Base-by-base conservation (phyloP, 2,329 filamentous ascomycete genomes). In the Apiospora pterosperma region DNA sequence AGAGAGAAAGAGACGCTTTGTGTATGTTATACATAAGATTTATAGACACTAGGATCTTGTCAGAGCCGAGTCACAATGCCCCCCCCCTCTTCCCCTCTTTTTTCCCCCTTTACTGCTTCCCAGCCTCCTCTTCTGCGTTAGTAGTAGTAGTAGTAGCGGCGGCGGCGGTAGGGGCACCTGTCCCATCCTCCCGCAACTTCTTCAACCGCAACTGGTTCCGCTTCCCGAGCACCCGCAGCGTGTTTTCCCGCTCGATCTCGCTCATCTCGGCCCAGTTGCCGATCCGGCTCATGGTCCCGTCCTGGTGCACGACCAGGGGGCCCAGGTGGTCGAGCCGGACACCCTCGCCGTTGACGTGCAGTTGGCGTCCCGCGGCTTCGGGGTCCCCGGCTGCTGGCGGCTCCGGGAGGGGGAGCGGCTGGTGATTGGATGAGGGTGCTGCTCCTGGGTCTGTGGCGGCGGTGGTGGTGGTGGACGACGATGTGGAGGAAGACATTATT, bases 231-330 rank as follows among this genome's bases (percentile, higher is more conserved):
- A 92, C 78, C 58, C 88, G 81, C 73, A 93, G 68, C 41, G 90
- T 92, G 71, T 88, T 91, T 73, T 85, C 77, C 74, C 81, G 83
- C 81, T 93, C 91, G 7, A 87, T 82, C 31, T 87, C 86, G 2
- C 85, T 84, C 91, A 93, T 92, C 68, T 88, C 80, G 10, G 79
- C 81, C 91, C 91, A 94, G 75, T 94, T 93, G 39, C 83, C 78
- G 70, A 94, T 91, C 38, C 90, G 84, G 64, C 88, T 88, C 69
- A 93, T 76, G 10, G 88, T 88, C 23, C 91, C 91, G 75, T 94
- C 89, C 66, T 82, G 80, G 75, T 92, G 91, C 63, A 93, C 88
- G 1, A 94, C 90, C 70, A 93, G 81, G 1, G 91, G 91, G 0
- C 91, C 91, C 28, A 93, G 79, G 66, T 87, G 83, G 72, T 92